Evolutionary conservation across 192 early-diverging fungal genomes (phyloP), one percentile per base, ranked within the genome.

Genomic region (Coemansia guatemalensis): DNA sequence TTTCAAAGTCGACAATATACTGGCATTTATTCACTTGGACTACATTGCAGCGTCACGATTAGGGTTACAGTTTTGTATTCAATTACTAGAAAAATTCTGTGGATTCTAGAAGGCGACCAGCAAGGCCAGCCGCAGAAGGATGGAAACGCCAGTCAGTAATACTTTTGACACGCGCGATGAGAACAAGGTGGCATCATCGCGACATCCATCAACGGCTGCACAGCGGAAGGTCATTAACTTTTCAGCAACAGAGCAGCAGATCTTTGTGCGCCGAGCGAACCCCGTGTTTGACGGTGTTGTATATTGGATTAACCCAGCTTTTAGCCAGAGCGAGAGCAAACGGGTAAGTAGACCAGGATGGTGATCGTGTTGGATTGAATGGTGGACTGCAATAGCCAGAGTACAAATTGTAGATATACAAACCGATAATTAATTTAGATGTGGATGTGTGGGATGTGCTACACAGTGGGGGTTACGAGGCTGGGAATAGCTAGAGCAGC

Each of bases 291-390:
- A 56, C 49, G 65, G 54, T 11, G 68, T 80, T 1, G 77, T 80
- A 30, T 80, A 62, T 55, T 80, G 77, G 77, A 71, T 80, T 30
- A 80, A 71, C 41, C 77, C 77, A 1, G 53, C 51, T 5, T 52
- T 64, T 9, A 65, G 71, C 2, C 17, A 11, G 8, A 30, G 14
- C 9, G 67, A 74, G 32, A 60, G 68, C 21, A 23, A 41, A 9
- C 55, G 67, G 58, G 74, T 77, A 77, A 63, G 74, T 60, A 1
- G 39, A 44, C 17, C 0, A 17, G 39, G 14, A 17, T 44, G 14
- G 12, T 44, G 39, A 3, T 1, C 11, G 14, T 0, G 7, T 5
- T 35, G 33, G 33, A 2, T 35, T 35, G 7, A 35, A 35, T 35
- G 39, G 17, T 44, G 39, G 39, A 44, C 39, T 17, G 3, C 39